phyloP scores from a whole-genome alignment of 108 stramenopile genomes.

The Fistulifera solaris region DNA sequence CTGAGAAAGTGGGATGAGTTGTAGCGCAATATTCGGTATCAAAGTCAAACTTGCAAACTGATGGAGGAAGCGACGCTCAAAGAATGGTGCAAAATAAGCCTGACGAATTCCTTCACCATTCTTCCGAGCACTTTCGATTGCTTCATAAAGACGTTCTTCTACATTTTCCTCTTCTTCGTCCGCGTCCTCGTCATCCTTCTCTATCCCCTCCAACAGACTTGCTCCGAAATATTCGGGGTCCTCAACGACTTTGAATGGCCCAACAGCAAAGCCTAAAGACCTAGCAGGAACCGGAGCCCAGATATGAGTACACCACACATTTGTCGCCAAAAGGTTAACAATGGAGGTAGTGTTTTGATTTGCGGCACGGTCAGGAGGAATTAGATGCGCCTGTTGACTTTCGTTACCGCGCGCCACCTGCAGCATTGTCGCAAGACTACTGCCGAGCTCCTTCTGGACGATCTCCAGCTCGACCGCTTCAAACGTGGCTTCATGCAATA shows the following conservation, averaged over 20 bases:
- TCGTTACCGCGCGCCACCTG: conserved; percentile 3
- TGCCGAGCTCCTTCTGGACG: conserved; percentile 28
- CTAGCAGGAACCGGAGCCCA: conserved; percentile 73
- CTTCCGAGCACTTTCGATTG: conserved; percentile 28
- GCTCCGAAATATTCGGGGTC: conserved; percentile 76
- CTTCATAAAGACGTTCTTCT: conserved; percentile 13
- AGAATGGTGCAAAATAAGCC: conserved; percentile 55
- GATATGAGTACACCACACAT: conserved; percentile 46
- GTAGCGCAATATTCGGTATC: conserved; percentile 19
- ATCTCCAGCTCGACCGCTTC: background rate
- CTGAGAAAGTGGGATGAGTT: conserved; percentile 13
- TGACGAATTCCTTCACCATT: conserved; percentile 80
- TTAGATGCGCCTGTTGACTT: conserved; percentile 32
- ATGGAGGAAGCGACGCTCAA: conserved; percentile 61
- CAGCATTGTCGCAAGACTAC: conserved; percentile 28
- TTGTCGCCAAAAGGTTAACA: conserved; percentile 50
- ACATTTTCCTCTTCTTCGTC: conserved; percentile 2
- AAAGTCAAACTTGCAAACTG: conserved; percentile 30
- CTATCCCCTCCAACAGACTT: conserved; percentile 8
- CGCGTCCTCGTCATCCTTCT: conserved; percentile 10
- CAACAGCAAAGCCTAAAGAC: conserved; percentile 76
- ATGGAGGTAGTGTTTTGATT: conserved; percentile 6
- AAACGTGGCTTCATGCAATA: conserved; percentile 32
- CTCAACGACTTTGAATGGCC: conserved; percentile 62
- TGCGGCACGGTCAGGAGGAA: conserved; percentile 37